A percentile compares a stretch with the other conserved stretches of the same genome.
Conservation (phyloP, 148 eudicot species). For the Vaccinium corymbosum region DNA sequence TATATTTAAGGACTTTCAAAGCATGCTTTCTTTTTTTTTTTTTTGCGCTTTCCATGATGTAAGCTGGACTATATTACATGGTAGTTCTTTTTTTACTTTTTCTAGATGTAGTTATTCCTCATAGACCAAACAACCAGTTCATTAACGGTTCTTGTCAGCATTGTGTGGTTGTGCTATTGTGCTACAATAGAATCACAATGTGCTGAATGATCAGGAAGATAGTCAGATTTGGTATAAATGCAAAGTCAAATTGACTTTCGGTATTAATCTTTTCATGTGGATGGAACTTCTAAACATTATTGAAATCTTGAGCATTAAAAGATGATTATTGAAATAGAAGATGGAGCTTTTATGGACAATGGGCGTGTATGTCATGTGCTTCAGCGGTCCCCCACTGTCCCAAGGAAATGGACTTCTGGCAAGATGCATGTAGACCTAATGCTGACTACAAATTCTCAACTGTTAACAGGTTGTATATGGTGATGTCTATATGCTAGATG, state of each 20-base stretch:
- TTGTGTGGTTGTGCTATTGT: not conserved
- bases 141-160: not conserved
- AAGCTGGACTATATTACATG: not conserved
- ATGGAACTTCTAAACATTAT: not conserved
- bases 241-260: not conserved
- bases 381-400: not conserved
- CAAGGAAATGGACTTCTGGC: not conserved
- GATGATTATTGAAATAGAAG: not conserved
- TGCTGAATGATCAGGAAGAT: constrained; percentile 11
- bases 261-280: not conserved
- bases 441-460: not conserved
- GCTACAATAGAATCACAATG: not conserved
- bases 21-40: not conserved
- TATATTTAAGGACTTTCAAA: not conserved
- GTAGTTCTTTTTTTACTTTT: constrained; percentile 6
- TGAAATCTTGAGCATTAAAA: no score
- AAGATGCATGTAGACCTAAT: not conserved
- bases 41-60: not conserved
- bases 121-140: not conserved
- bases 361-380: not conserved
- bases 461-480: constrained; percentile 67
- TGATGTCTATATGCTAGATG: constrained; percentile 92
- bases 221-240: not conserved
- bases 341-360: not conserved
- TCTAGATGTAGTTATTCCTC: not conserved